Percentiles rank a stretch among this genome's conserved stretches.
Conservation (phyloP, 495 filamentous ascomycete genomes). For the Daldinia childiae region DNA sequence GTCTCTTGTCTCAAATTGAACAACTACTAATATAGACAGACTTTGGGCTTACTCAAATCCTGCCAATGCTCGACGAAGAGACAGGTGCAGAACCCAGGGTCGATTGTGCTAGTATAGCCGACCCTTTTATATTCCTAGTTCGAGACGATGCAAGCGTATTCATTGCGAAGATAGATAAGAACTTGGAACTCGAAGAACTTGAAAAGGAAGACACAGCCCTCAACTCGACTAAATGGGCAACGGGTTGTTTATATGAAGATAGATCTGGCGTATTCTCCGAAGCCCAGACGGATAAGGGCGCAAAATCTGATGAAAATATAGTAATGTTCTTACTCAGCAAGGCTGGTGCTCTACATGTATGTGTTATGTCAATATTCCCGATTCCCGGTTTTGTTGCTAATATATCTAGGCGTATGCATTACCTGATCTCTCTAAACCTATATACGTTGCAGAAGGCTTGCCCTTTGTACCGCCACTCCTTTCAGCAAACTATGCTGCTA, state of each 20-base stretch:
- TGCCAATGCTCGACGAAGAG: constrained; percentile 89
- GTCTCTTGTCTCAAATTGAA: constrained; percentile 46
- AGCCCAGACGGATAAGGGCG: constrained; percentile 53
- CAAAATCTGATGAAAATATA: constrained; percentile 58
- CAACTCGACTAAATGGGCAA: constrained; percentile 73
- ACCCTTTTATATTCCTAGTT: constrained; percentile 87
- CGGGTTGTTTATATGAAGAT: constrained; percentile 81
- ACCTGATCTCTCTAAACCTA: constrained; percentile 66
- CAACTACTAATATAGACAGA: constrained; percentile 62
- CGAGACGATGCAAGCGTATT: constrained; percentile 81
- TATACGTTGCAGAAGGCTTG: constrained; percentile 74
- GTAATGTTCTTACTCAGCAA: constrained; percentile 77
- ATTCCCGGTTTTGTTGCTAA: constrained; percentile 25
- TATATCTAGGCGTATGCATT: constrained; percentile 67
- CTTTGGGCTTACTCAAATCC: constrained; percentile 84
- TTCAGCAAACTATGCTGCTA: constrained; percentile 71
- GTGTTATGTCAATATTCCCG: constrained; percentile 41
- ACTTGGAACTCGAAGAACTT: constrained; percentile 86
- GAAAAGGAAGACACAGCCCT: constrained; percentile 64
- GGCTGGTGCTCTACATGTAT: constrained; percentile 77
- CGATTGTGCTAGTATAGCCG: constrained; percentile 81
- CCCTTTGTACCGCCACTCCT: constrained; percentile 81
- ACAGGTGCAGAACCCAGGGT: constrained; percentile 78
- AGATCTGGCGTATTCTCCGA: constrained; percentile 64
- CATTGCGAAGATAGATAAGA: constrained; percentile 77